Conservation (phyloP, 495 filamentous ascomycete species). For the Penicillium waksmanii region DNA sequence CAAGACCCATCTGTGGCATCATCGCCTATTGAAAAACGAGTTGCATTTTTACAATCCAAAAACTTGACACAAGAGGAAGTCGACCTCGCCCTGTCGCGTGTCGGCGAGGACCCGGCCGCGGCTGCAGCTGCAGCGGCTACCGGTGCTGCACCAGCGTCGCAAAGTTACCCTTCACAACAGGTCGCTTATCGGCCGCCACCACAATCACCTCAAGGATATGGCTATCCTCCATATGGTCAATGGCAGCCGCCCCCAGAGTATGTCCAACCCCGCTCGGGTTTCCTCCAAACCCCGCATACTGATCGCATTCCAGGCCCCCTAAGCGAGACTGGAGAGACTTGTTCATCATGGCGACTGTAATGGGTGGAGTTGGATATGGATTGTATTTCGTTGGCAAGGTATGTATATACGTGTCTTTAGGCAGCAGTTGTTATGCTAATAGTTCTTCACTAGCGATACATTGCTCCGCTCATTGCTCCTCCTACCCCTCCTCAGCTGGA, state of each 20-base stretch:
- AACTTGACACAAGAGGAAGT: conserved; percentile 97
- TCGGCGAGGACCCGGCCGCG: conserved; percentile 58
- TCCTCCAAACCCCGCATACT: conserved; percentile 12
- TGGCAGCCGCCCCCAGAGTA: conserved; percentile 73
- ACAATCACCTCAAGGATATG: conserved; percentile 68
- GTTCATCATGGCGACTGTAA: conserved; percentile 96
- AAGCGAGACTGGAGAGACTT: conserved; percentile 95
- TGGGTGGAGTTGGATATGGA: conserved; percentile 83
- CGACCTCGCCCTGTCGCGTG: conserved; percentile 77
- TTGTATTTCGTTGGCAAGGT: conserved; percentile 87
- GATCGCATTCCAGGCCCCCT: conserved; percentile 49
- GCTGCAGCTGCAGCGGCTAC: conserved; percentile 34
- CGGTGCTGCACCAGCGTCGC: conserved; percentile 38
- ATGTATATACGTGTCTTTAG: conserved; percentile 3
- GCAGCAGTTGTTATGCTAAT: conserved; percentile 14
- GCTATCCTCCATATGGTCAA: conserved; percentile 65
- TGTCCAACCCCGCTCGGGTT: conserved; percentile 19
- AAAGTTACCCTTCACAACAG: conserved; percentile 55
- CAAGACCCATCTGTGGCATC: conserved; percentile 89
- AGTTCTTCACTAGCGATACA: conserved; percentile 67
- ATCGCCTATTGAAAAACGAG: conserved; percentile 87
- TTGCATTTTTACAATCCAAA: conserved; percentile 94
- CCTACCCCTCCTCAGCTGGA: conserved; percentile 92
- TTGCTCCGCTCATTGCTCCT: conserved; percentile 86
- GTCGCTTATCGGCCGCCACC: conserved; percentile 54